Conservation (phyloP, 345 rosid genomes). For the Angophora floribunda region DNA sequence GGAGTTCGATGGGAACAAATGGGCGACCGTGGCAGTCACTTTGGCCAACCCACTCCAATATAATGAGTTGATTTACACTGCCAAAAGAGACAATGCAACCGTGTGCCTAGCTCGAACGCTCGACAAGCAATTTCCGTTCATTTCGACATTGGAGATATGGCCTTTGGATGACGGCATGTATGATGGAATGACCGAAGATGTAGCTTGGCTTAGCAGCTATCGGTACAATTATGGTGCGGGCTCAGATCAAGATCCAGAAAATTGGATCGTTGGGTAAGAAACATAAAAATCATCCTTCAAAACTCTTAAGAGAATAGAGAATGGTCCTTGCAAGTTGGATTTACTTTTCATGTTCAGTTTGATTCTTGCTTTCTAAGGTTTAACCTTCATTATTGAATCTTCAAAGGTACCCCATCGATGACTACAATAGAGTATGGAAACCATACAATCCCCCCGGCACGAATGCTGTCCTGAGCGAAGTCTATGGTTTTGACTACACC, state of each 20-base stretch:
- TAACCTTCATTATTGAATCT: not conserved
- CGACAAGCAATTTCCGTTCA: conserved; percentile 8
- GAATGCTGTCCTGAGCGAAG: not conserved
- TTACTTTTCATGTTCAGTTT: not conserved
- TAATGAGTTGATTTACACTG: not conserved
- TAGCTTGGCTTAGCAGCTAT: conserved; percentile 3
- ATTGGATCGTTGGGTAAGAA: not conserved
- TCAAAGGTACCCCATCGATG: not conserved
- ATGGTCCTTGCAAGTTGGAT: too few relatives aligned
- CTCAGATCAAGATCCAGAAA: not conserved
- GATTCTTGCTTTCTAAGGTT: not conserved
- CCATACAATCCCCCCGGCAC: not conserved
- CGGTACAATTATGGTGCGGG: conserved; percentile 1
- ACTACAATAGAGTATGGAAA: not conserved
- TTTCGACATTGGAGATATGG: conserved; percentile 13
- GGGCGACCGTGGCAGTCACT: conserved; percentile 5
- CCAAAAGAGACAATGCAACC: not conserved
- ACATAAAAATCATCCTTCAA: not conserved
- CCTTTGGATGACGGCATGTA: not conserved
- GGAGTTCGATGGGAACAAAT: not conserved
- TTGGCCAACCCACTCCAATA: not conserved
- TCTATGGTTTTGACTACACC: not conserved
- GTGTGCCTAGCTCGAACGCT: conserved; percentile 4
- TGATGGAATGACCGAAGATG: not conserved
- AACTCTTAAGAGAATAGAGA: too few relatives aligned